Evolutionary conservation across 306 rosid genomes (phyloP), one percentile per base, ranked within the genome.

Genomic region (Dryas drummondii): DNA sequence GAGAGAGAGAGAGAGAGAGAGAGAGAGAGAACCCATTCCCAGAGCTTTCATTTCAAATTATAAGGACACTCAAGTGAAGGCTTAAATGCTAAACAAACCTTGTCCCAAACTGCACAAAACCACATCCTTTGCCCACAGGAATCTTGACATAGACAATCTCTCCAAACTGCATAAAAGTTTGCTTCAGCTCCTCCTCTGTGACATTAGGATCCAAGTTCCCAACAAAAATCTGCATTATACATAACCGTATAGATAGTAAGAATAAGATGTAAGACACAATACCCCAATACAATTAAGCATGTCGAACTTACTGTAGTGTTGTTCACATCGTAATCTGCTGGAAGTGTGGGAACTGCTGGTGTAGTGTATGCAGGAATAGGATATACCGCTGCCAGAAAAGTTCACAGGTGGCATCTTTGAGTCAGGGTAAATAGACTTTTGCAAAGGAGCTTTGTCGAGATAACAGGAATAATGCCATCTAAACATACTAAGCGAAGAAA

Each of bases 161-260:
- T 47, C 98, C 98, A 83, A 86, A 89, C 72, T 93, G 97, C 90
- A 86, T 26, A 70, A 93, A 91, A 37, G 82, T 79, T 84, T 93
- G 97, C 88, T 89, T 93, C 83, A 93, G 80, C 83, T 93, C 96
- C 70, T 91, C 98, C 75, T 91, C 98, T 0, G 85, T 48, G 74
- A 89, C 82, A 75, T 84, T 91, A 76, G 87, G 90, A 83, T 93
- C 98, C 93, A 93, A 86, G 86, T 86, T 93, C 66, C 97, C 96
- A 66, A 93, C 93, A 89, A 81, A 89, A 79, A 93, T 70, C 98
- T 93, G 84, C 79, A 78, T 52, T 5, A 13, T 15, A 82, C 51
- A 63, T 16, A 68, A 70, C 26, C 37, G 2, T 7, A 22, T 11
- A 47, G 57, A 65, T 27, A 45, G 73, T 75, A 57, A 83, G 84